These are phyloP conservation scores for Ceratobasidium sp. DNA, from an alignment of 1,284 basidiomycete species.

Conservation along the genomic window DNA sequence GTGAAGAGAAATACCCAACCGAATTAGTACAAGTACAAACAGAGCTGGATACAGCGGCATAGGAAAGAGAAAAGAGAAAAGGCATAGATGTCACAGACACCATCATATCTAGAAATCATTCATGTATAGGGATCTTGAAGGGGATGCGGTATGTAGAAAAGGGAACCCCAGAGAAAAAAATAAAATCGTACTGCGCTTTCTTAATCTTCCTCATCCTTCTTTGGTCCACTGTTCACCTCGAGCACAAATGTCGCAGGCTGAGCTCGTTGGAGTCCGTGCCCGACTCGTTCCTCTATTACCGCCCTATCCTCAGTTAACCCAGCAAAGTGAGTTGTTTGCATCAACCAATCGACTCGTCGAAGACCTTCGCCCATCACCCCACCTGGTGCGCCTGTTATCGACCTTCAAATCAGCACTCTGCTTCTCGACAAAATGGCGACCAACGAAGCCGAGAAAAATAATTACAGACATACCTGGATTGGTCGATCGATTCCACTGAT, in stretches of 20 bases:
- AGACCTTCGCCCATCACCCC: slow-evolving; percentile 41
- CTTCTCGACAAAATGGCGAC: neutral
- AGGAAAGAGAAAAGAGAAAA: neutral
- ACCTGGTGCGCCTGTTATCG: slow-evolving; percentile 40
- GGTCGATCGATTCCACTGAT: slow-evolving; percentile 43
- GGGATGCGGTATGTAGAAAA: neutral
- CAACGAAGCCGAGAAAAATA: neutral
- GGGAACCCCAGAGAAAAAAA: too few species aligned
- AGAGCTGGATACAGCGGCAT: slow-evolving; percentile 3
- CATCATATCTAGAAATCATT: slow-evolving; percentile 22
- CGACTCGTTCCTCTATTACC: slow-evolving; percentile 11
- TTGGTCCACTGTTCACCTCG: slow-evolving; percentile 30
- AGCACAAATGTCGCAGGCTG: slow-evolving; percentile 34
- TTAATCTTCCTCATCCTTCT: slow-evolving; percentile 26
- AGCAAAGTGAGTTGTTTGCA: slow-evolving; percentile 40
- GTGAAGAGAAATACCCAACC: neutral
- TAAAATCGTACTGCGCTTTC: neutral
- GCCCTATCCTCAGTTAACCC: slow-evolving; percentile 37
- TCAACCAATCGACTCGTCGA: slow-evolving; percentile 40
- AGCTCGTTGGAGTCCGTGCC: slow-evolving; percentile 19
- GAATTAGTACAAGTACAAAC: neutral
- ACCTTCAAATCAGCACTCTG: neutral
- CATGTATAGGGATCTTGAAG: neutral
- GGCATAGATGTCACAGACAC: slow-evolving; percentile 35
- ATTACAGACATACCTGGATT: slow-evolving; percentile 22